Evolutionary conservation across 2,329 filamentous ascomycete genomes (phyloP), one percentile per base, ranked within the genome.

Genomic region (Pseudopyricularia cyperi): DNA sequence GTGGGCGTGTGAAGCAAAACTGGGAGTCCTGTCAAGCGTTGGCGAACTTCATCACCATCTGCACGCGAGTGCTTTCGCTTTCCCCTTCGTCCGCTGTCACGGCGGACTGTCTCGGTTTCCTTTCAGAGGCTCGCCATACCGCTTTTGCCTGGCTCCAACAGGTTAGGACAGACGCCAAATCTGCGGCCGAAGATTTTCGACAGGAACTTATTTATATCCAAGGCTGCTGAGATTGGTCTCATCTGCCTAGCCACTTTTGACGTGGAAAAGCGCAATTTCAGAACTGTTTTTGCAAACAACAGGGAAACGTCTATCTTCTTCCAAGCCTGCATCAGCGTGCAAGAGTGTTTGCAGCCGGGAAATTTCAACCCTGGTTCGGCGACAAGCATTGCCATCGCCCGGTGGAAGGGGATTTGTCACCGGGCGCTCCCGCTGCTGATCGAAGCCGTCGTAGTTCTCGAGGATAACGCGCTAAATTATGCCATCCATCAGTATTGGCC

Each of bases 211-310:
- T 58, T 77, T 0, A 59, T 58, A 15, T 53, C 57, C 0, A 63
- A 65, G 28, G 59, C 62, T 3, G 60, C 68, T 11, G 66, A 72
- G 46, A 61, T 73, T 3, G 66, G 69, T 0, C 54, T 75, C 34
- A 63, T 71, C 2, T 73, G 72, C 52, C 57, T 62, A 3, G 57
- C 59, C n/a, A 71, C 73, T 0, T 77, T 73, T 50, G 65, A 76
- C 52, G 56, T 71, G 1, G 71, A 75, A 15, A 47, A 56, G 0
- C 7, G 54, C 0, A 55, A 64, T 22, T 53, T 72, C 2, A 26
- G 55, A 0, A 14, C 6, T 0, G 52, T 69, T 1, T 55, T 76
- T 0, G 30, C 49, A 0, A 53, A 53, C 0, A 11, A 55, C 2
- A 34, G 57, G 1, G 59, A 65, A 47, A 55, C 67, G 2, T 62